Evolutionary conservation across 306 rosid genomes (phyloP), one percentile per base, ranked within the genome.

Genomic region (Parietaria judaica): DNA sequence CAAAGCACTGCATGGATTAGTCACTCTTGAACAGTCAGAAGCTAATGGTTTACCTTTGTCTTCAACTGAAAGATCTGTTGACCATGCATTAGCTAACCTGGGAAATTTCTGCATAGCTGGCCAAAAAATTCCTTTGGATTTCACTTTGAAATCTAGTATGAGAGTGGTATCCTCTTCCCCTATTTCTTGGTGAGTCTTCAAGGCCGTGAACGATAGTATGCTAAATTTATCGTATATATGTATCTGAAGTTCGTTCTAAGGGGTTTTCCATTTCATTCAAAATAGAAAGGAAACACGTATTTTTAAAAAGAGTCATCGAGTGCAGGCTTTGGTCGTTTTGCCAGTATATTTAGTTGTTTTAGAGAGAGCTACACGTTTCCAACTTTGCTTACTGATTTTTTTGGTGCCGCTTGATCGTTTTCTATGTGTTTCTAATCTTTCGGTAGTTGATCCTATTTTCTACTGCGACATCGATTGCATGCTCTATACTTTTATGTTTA

Each of bases 1-100:
- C 68, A 92, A 86, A 82, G 96, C 96, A 5, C 74, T 88, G 72
- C 88, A 75, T 70, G 95, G 95, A 77, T 76, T 92, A 45, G 86
- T 78, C 65, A 76, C 85, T 50, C 58, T 38, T 52, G 82, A 83
- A 55, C 57, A 67, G 41, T 36, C 45, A 45, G 70, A 23, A 15
- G 38, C 66, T 58, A 64, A 67, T 71, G 88, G 81, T 63, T 68
- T 68, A 41, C 66, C 79, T 72, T 60, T 74, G 12, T 60, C 75
- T 76, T 82, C 78, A 65, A 67, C 77, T 53, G 68, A 72, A 67
- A 77, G 70, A 74, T 23, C 13, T 31, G 60, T 67, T 13, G 74
- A 82, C 68, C 61, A 76, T 58, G 49, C 74, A 55, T 66, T 85
- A 67, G 53, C 70, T 61, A 62, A 64, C 50, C 35, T 61, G 1